phyloP scores from a whole-genome alignment of 345 rosid species.

The Trapa incisa region DNA sequence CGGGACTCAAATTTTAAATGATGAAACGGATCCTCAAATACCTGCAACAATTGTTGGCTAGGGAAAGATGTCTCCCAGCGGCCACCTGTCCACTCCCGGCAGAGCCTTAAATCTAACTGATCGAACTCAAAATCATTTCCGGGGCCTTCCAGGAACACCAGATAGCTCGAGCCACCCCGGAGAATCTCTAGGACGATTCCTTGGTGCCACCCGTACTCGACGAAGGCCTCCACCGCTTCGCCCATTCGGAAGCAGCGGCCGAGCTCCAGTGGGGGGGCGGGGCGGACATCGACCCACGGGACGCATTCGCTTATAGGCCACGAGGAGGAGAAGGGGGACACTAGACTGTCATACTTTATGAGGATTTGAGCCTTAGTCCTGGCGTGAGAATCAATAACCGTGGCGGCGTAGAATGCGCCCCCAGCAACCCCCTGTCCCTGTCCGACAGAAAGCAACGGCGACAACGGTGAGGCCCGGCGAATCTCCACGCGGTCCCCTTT shows the following conservation, averaged over 20 bases:
- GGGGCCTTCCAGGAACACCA: constrained; percentile 19
- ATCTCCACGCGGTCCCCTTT: constrained; percentile 40
- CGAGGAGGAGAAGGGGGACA: neutral
- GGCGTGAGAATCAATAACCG: constrained; percentile 21
- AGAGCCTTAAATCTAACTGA: constrained; percentile 30
- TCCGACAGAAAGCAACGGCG: neutral
- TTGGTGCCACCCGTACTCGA: constrained; percentile 27
- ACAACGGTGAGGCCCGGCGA: constrained; percentile 7
- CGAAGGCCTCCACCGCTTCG: constrained; percentile 33
- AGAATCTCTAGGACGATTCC: constrained; percentile 20
- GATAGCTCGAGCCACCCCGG: constrained; percentile 20
- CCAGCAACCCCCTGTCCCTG: constrained; percentile 8
- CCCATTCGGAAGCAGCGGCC: constrained; percentile 18
- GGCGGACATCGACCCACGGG: constrained; percentile 19
- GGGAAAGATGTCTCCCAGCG: constrained; percentile 22
- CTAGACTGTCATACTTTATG: constrained; percentile 19
- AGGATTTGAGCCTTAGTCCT: constrained; percentile 12
- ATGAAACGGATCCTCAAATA: neutral
- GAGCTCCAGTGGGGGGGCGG: constrained; percentile 22
- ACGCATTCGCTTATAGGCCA: constrained; percentile 25
- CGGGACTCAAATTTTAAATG: neutral
- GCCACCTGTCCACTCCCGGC: constrained; percentile 39
- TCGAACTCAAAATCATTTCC: constrained; percentile 16
- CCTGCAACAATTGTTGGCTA: neutral
- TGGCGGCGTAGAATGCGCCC: constrained; percentile 23